A percentile compares a stretch with the other conserved stretches of the same genome.
phyloP scores from a whole-genome alignment of 1,139 yeast genomes.

The Hyphopichia khmerensis region DNA sequence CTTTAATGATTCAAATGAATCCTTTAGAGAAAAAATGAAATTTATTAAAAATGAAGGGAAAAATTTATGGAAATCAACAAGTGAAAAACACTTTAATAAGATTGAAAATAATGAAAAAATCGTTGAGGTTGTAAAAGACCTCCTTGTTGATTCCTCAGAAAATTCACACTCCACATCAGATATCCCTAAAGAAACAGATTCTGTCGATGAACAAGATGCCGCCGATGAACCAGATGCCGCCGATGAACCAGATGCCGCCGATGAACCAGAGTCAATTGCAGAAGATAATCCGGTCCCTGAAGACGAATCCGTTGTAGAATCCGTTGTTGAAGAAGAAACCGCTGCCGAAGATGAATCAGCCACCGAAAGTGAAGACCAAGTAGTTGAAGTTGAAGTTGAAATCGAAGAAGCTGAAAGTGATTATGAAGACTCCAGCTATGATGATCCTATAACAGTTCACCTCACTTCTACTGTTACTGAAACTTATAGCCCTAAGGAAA shows the following conservation, averaged over 20 bases:
- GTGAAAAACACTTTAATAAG: background rate
- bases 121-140: conserved; percentile 21
- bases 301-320: background rate
- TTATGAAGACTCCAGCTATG: background rate
- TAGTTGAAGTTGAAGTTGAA: background rate
- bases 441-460: conserved; percentile 23
- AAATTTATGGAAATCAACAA: conserved; percentile 8
- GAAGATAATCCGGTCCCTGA: background rate
- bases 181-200: background rate
- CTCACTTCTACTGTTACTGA: conserved; percentile 33
- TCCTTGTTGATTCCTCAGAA: conserved; percentile 14
- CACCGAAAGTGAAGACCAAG: background rate
- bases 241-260: conserved; percentile 1
- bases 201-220: background rate
- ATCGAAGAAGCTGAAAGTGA: background rate
- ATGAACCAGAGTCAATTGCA: background rate
- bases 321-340: conserved; percentile 8
- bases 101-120: conserved; percentile 9
- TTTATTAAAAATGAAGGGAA: conserved; percentile 30
- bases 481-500: conserved; percentile 5
- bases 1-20: background rate
- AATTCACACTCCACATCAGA: too few species aligned
- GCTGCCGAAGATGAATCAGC: background rate
- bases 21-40: conserved; percentile 10
- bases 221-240: background rate